Percentiles rank a stretch among this genome's conserved stretches.
phyloP scores from a whole-genome alignment of 768 basidiomycete species.

The Termitomyces heimii region DNA sequence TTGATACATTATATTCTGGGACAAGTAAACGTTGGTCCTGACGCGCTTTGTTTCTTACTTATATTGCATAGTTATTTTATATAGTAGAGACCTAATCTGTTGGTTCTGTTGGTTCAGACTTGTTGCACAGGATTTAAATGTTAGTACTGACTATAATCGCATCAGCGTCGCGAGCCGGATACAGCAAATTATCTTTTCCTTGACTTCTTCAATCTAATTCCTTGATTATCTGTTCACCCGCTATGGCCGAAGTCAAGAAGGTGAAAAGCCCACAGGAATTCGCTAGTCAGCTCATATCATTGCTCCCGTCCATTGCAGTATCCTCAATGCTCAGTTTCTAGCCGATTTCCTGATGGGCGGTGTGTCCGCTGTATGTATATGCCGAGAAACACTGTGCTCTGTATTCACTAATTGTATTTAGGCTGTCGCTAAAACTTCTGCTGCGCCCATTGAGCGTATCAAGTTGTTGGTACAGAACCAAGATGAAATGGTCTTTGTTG shows the following conservation, averaged over 20 bases:
- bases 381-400: not conserved
- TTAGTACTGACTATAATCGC: not conserved
- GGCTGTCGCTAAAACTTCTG: constrained; percentile 98
- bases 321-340: constrained; percentile 25
- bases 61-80: constrained; percentile 5
- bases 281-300: constrained; percentile 46
- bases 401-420: constrained; percentile 20
- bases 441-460: constrained; percentile 99
- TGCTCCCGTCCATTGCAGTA: not conserved
- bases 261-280: constrained; percentile 90
- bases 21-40: constrained; percentile 15
- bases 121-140: not conserved
- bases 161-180: not conserved
- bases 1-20: constrained; percentile 12
- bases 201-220: constrained; percentile 46
- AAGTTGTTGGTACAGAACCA: constrained; percentile 98
- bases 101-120: not conserved
- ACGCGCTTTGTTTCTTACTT: constrained; percentile 5
- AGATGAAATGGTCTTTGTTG: constrained; percentile 88
- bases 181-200: constrained; percentile 23
- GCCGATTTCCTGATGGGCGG: constrained; percentile 97
- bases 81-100: constrained; percentile 1
- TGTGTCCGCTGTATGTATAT: constrained; percentile 75
- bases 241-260: constrained; percentile 83
- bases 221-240: constrained; percentile 31